These are phyloP conservation scores for Moesziomyces sp. DNA, from an alignment of 1,284 basidiomycete genomes.

Conservation along the genomic window DNA sequence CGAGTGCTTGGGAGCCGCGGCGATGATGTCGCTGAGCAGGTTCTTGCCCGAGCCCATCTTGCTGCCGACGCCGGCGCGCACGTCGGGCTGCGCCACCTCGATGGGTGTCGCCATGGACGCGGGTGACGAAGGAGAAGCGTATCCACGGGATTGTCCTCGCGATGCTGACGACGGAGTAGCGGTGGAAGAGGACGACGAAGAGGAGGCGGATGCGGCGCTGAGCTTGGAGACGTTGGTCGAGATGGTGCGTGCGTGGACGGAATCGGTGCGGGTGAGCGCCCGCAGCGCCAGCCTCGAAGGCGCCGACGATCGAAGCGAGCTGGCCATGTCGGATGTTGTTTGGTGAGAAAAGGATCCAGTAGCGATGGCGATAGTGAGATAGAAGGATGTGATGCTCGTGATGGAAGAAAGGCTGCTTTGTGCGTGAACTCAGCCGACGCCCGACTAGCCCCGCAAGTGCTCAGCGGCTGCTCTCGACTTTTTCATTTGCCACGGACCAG, in stretches of 20 bases:
- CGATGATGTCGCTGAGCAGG: slow-evolving; percentile 47
- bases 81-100: slow-evolving; percentile 54
- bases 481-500: not conserved
- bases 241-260: slow-evolving; percentile 12
- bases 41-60: slow-evolving; percentile 45
- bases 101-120: slow-evolving; percentile 59
- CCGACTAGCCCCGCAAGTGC: too few relatives aligned
- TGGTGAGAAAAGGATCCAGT: too few relatives aligned
- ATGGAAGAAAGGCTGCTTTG: too few relatives aligned
- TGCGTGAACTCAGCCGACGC: too few relatives aligned
- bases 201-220: slow-evolving; percentile 7
- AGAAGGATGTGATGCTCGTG: not conserved
- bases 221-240: slow-evolving; percentile 17
- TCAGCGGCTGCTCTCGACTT: not conserved
- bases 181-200: slow-evolving; percentile 10
- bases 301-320: slow-evolving; percentile 31
- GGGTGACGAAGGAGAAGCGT: slow-evolving; percentile 53
- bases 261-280: slow-evolving; percentile 31
- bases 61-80: slow-evolving; percentile 52
- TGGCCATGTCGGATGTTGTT: slow-evolving; percentile 11
- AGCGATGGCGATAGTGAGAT: too few relatives aligned
- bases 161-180: not conserved
- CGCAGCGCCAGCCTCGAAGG: slow-evolving; percentile 36
- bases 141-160: slow-evolving; percentile 23
- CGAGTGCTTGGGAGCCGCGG: slow-evolving; percentile 33